Conservation (phyloP, 495 filamentous ascomycete species). For the Lentithecium fluviatile region DNA sequence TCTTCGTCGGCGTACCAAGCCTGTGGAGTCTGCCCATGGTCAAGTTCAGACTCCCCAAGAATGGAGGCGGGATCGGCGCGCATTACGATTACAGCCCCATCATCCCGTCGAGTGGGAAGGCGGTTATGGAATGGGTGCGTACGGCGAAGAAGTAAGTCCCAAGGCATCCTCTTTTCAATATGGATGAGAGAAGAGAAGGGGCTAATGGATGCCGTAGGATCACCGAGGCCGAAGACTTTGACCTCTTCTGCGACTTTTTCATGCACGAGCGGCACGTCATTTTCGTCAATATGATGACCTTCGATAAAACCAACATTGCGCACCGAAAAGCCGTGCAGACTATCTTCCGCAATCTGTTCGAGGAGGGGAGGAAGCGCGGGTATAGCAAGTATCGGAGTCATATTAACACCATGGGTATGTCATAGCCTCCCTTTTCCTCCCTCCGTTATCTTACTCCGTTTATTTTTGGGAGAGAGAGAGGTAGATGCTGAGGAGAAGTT, state of each 20-base stretch:
- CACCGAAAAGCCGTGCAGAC: constrained; percentile 21
- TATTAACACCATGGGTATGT: constrained; percentile 31
- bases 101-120: constrained; percentile 24
- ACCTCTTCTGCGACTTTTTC: constrained; percentile 37
- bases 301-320: constrained; percentile 27
- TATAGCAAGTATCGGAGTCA: constrained; percentile 31
- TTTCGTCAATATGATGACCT: constrained; percentile 36
- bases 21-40: constrained; percentile 32
- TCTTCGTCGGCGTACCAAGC: constrained; percentile 29
- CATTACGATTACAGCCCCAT: constrained; percentile 33
- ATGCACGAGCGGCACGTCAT: constrained; percentile 36
- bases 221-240: constrained; percentile 27
- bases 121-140: constrained; percentile 28
- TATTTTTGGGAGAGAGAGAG: too few relatives aligned
- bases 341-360: constrained; percentile 28
- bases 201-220: constrained; percentile 4
- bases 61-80: constrained; percentile 27
- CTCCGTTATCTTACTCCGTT: too few relatives aligned
- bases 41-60: constrained; percentile 25
- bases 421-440: too few relatives aligned
- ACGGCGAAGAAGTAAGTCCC: constrained; percentile 25
- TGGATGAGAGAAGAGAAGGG: neutral
- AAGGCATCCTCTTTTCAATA: neutral
- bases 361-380: constrained; percentile 25
- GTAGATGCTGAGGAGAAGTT: too few relatives aligned